These are phyloP conservation scores for Heritiera littoralis DNA, from an alignment of 345 rosid genomes.

Conservation along the genomic window DNA sequence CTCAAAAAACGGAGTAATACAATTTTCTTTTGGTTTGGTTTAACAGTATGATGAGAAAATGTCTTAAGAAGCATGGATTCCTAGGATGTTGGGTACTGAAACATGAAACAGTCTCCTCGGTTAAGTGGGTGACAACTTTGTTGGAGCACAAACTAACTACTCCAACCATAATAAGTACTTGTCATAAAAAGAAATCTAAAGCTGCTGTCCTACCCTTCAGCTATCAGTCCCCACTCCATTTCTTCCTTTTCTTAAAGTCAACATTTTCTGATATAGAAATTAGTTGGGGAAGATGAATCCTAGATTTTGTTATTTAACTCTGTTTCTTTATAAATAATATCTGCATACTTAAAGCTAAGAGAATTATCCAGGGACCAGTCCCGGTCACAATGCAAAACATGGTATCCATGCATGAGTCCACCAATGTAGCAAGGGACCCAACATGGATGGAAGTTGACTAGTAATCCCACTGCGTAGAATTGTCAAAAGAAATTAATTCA, in stretches of 20 bases:
- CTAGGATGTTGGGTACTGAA: too few relatives aligned
- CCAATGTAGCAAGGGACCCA: background rate
- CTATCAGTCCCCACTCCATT: too few relatives aligned
- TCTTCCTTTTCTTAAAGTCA: too few relatives aligned
- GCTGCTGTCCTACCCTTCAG: too few relatives aligned
- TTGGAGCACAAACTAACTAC: slow-evolving; percentile 1
- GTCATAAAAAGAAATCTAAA: too few relatives aligned
- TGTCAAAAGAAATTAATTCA: background rate
- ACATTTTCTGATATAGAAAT: background rate
- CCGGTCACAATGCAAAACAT: background rate
- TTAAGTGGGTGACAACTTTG: background rate
- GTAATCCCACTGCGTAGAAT: background rate
- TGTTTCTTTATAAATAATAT: background rate
- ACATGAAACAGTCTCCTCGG: too few relatives aligned
- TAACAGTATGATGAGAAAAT: background rate
- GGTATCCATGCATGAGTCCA: background rate
- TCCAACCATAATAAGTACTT: background rate
- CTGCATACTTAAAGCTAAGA: background rate
- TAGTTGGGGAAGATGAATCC: background rate
- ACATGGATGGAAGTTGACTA: background rate
- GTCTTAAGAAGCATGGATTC: too few relatives aligned
- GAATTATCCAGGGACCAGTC: background rate
- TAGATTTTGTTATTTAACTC: background rate
- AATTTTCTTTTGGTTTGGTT: background rate
- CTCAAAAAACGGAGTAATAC: background rate